Conservation (phyloP, 768 basidiomycete species). For the Boletus sp. region DNA sequence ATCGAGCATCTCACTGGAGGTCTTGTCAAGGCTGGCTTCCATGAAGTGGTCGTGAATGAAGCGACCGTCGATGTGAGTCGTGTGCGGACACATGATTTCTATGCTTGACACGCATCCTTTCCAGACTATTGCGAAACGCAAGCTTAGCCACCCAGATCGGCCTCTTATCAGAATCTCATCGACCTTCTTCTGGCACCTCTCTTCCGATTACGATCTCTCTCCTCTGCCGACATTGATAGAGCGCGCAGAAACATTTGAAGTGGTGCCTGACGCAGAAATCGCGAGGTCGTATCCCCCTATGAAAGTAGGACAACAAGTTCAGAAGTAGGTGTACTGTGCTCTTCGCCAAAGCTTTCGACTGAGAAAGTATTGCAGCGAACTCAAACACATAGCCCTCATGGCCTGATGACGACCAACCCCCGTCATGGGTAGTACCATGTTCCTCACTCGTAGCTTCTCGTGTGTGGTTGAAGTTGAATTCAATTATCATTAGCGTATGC, state of each 20-base stretch:
- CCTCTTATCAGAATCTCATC: constrained; percentile 94
- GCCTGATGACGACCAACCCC: constrained; percentile 38
- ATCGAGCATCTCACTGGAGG: constrained; percentile 85
- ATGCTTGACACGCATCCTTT: background rate
- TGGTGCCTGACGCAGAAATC: constrained; percentile 30
- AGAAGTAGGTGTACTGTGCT: constrained; percentile 49
- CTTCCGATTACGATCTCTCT: constrained; percentile 75
- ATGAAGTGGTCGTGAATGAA: constrained; percentile 90
- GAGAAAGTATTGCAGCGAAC: constrained; percentile 48
- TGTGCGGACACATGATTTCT: background rate
- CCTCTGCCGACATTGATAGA: constrained; percentile 55
- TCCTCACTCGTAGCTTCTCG: background rate
- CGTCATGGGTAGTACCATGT: background rate
- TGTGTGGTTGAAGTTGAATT: constrained; percentile 37
- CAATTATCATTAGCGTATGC: constrained; percentile 11
- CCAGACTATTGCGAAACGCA: constrained; percentile 64
- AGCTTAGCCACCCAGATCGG: constrained; percentile 58
- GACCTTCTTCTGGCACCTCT: constrained; percentile 95
- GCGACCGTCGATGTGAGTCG: constrained; percentile 63
- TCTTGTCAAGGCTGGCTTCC: constrained; percentile 87
- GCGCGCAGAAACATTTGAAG: constrained; percentile 45
- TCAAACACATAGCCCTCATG: constrained; percentile 80
- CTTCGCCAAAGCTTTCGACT: constrained; percentile 2
- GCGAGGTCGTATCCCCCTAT: constrained; percentile 55
- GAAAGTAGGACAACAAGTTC: constrained; percentile 89